A percentile compares a stretch with the other conserved stretches of the same genome.
phyloP scores from a whole-genome alignment of 352 stramenopile species.

The Phytopythium aichiense region DNA sequence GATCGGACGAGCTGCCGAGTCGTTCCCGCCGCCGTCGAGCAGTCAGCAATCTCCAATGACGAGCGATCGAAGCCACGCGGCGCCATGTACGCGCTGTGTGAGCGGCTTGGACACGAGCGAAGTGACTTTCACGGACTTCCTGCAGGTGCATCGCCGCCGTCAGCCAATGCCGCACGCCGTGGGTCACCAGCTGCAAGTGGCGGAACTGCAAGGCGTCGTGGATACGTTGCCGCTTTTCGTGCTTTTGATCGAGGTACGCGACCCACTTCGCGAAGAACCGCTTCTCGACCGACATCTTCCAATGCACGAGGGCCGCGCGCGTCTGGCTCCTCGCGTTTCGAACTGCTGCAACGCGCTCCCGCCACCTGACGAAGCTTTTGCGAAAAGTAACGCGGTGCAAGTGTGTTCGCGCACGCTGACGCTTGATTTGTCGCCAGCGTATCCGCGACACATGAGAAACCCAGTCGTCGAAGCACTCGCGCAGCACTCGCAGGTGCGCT shows the following conservation, averaged over 20 bases:
- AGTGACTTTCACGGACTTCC: conserved; percentile 24
- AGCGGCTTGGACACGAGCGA: conserved; percentile 15
- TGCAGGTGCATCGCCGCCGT: conserved; percentile 33
- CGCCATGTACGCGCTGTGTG: conserved; percentile 22
- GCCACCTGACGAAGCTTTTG: conserved; percentile 34
- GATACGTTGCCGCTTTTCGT: conserved; percentile 32
- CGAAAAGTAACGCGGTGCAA: conserved; percentile 15
- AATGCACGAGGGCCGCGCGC: conserved; percentile 38
- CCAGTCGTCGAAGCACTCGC: conserved; percentile 23
- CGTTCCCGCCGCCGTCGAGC: conserved; percentile 12
- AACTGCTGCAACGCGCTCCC: conserved; percentile 10
- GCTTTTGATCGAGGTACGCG: conserved; percentile 25
- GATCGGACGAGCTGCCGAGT: not conserved
- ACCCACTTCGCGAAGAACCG: conserved; percentile 30
- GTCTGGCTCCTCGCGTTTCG: conserved; percentile 21
- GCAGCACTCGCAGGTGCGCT: conserved; percentile 20
- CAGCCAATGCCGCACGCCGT: conserved; percentile 46
- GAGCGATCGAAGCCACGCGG: conserved; percentile 25
- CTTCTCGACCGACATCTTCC: conserved; percentile 39
- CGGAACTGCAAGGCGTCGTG: conserved; percentile 50
- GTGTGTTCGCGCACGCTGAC: conserved; percentile 27
- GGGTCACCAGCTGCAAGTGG: conserved; percentile 34
- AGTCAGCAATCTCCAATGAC: conserved; percentile 25
- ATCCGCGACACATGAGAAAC: conserved; percentile 22
- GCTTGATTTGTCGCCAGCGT: conserved; percentile 42